Evolutionary conservation across 177 flowering plant genomes (phyloP).

Genomic region (Vitis hybrid): DNA sequence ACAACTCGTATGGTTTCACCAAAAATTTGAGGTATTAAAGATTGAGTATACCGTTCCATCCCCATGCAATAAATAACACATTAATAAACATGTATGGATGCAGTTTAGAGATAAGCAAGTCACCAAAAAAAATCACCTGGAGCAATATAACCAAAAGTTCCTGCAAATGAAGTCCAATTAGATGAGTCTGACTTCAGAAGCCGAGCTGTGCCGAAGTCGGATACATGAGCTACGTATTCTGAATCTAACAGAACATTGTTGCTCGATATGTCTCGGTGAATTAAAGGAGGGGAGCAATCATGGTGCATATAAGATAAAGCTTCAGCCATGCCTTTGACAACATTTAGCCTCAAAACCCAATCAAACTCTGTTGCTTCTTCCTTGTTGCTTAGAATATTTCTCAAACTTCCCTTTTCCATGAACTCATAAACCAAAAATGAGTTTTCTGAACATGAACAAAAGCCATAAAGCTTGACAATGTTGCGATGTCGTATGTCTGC

Average conservation of each 20-base stretch:
- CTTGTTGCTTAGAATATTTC: slow-evolving; percentile 1
- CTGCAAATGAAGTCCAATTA: slow-evolving; percentile 19
- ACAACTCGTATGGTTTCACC: too few species aligned
- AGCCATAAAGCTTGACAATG: slow-evolving; percentile 13
- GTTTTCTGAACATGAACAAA: not conserved
- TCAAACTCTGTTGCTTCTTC: slow-evolving; percentile 16
- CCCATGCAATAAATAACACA: too few species aligned
- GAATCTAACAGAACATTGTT: slow-evolving; percentile 14
- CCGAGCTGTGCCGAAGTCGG: slow-evolving; percentile 15
- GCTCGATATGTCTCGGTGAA: slow-evolving; percentile 22
- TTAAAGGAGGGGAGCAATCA: slow-evolving; percentile 19
- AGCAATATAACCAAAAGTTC: slow-evolving; percentile 23
- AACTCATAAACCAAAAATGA: slow-evolving; percentile 16
- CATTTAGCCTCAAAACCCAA: slow-evolving; percentile 15
- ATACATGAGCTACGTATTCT: slow-evolving; percentile 16
- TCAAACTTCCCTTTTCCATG: slow-evolving; percentile 17
- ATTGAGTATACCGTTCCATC: too few species aligned
- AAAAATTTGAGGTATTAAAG: too few species aligned
- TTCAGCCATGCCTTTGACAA: slow-evolving; percentile 13
- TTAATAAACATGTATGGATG: too few species aligned
- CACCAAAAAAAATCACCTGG: slow-evolving; percentile 8
- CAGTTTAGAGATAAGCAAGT: not conserved
- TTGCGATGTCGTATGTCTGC: slow-evolving; percentile 5
- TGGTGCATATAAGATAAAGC: slow-evolving; percentile 24
- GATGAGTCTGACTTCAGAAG: slow-evolving; percentile 20